Evolutionary conservation across 805 yeast species (phyloP), one percentile per base, ranked within the genome.

Genomic region (Candida caryicola): DNA sequence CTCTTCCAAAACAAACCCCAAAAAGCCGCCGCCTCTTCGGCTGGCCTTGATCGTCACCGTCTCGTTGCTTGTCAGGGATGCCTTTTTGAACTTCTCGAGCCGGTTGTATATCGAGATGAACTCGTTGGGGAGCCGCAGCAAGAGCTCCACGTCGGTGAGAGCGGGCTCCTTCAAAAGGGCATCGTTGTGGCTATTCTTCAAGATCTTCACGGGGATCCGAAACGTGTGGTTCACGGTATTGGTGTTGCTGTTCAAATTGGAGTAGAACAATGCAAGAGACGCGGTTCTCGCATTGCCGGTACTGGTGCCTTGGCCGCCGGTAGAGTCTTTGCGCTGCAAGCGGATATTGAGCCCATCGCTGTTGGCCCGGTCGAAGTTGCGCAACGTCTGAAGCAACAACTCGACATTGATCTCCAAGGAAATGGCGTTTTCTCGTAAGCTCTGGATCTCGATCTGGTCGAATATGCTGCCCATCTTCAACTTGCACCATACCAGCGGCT

Each of bases 401-500:
- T 82, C 89, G 5, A 77, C 65, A 51, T 81, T 81, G 43, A 82
- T 57, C 48, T 84, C 90, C 38, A 84, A 56, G 40, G 74, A 69
- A 15, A 84, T 74, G 14, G 71, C 65, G 49, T 81, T 73, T 25
- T 77, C 76, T 17, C 80, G 60, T 1, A 70, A 48, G 31, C 83
- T 75, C 35, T 66, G 71, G 23, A 79, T 68, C 43, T 76, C 79
- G 29, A 75, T 68, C 29, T 66, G 59, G 46, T 66, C 67, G 64
- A 81, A 74, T 27, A 79, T 53, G 10, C 67, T 59, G 2, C 51
- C 37, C 54, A 63, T 66, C 13, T 71, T 64, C 10, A 82, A 51
- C 42, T 75, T 76, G 46, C 83, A 73, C 87, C 88, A 83, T 2
- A 79, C 76, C 44, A 81, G 86, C 2, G 88, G 86, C 41, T 80